These are phyloP conservation scores for Brassica incana DNA, from an alignment of 345 rosid genomes.

Conservation along the genomic window DNA sequence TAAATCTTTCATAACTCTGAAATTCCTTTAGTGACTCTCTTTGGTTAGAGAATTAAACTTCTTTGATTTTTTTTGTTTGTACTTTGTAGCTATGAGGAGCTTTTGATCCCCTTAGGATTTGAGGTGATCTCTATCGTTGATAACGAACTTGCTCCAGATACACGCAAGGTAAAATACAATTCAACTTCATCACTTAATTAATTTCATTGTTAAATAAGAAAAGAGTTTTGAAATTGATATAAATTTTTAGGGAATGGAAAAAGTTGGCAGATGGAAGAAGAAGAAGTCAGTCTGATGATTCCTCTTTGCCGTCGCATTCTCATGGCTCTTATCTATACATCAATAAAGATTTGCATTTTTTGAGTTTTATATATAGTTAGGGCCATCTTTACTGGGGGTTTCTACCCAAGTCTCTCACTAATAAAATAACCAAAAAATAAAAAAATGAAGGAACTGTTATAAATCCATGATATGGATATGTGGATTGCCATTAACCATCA, in stretches of 20 bases:
- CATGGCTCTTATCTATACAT: slow-evolving; percentile 3
- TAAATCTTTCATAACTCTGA: not conserved
- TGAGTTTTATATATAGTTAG: not conserved
- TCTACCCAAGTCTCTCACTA: too few species aligned
- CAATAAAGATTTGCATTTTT: not conserved
- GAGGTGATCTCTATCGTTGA: slow-evolving; percentile 26
- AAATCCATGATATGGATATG: too few species aligned
- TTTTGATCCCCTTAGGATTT: slow-evolving; percentile 35
- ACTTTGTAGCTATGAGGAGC: slow-evolving; percentile 28
- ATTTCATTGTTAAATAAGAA: not conserved
- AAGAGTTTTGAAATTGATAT: not conserved
- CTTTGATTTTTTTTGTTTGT: not conserved
- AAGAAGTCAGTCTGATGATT: slow-evolving; percentile 12
- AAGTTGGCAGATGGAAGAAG: slow-evolving; percentile 78
- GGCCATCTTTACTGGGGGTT: too few species aligned
- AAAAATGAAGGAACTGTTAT: too few species aligned
- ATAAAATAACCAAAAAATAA: too few species aligned
- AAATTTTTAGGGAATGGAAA: slow-evolving; percentile 63
- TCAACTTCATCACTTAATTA: slow-evolving; percentile 1
- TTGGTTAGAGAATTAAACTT: not conserved
- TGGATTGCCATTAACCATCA: too few species aligned
- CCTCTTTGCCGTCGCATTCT: not conserved
- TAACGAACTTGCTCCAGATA: slow-evolving; percentile 35
- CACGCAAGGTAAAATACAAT: slow-evolving; percentile 55
- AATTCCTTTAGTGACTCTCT: not conserved